Evolutionary conservation across 164 flowering plant genomes (phyloP).

Genomic region (Vitis rotundifolia): DNA sequence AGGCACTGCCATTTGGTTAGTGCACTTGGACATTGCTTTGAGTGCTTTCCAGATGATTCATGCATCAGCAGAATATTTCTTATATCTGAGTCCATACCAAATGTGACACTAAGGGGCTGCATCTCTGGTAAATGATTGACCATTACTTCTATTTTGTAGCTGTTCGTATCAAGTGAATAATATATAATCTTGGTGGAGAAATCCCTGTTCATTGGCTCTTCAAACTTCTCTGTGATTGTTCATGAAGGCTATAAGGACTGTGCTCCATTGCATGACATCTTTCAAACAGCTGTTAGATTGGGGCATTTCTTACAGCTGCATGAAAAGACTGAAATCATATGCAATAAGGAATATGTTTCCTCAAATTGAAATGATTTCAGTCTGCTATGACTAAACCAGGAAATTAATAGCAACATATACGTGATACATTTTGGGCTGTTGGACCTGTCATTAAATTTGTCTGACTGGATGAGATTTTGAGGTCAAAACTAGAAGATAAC

Average conservation of each 20-base stretch:
- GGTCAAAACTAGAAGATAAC: no score
- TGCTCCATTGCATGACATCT: neutral
- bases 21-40: slow-evolving; percentile 50
- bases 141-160: neutral
- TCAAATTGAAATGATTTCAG: neutral
- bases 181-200: no score
- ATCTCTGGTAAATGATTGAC: slow-evolving; percentile 24
- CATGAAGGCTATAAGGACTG: neutral
- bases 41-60: slow-evolving; percentile 26
- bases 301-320: neutral
- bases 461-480: no score
- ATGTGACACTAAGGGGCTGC: slow-evolving; percentile 30
- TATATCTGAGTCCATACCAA: slow-evolving; percentile 30
- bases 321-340: neutral
- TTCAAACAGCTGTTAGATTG: neutral
- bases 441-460: no score
- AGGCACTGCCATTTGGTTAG: slow-evolving; percentile 40
- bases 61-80: slow-evolving; percentile 22
- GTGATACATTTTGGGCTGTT: neutral
- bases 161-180: neutral
- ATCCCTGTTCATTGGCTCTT: neutral
- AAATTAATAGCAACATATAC: neutral
- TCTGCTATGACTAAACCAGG: neutral
- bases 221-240: neutral
- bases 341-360: neutral